Base-by-base conservation (phyloP, 2,329 filamentous ascomycete species). In the Achaetomium macrosporum region DNA sequence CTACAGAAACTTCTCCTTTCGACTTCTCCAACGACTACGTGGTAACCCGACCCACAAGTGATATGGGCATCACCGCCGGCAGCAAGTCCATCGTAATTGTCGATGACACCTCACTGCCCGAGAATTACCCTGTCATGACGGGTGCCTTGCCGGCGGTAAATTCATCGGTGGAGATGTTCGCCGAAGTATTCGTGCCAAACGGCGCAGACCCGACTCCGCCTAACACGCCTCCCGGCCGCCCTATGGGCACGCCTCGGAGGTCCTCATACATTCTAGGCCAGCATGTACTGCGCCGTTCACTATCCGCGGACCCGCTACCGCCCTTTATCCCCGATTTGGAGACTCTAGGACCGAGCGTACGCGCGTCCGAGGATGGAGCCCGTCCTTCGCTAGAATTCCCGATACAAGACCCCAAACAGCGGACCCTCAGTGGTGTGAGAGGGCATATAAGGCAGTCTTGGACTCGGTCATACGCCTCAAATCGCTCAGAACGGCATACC, bases 11-110 rank as follows among this genome's bases (percentile, higher is more conserved):
- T 16, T 40, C 50, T n/a, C 65, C 68, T 6, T 67, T 73, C n/a
- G 68, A 71, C n/a, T 63, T 66, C 19, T 61, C 69, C 12, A 36
- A 43, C 5, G 59, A 62, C 5, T 64, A 64, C 7, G 56, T 65
- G 6, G 59, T 69, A 9, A 69, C 54, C 54, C 69, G 77, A 42
- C 76, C 77, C 1, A 61, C 66, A 12, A 82, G 78, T 57, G 78
- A 82, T 55, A 73, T 74, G 60, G 79, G 69, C 6, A 80, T 92
- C 42, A 93, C 90, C 0, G 76, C 77, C 11, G 88, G 89, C n/a
- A 95, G 89, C 73, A 86, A 65, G 64, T 95, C 90, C 0, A 95
- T 96, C 59, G 78, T 96, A 51, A 95, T 96, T 63, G 83, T 95
- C 35, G 88, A 95, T 54, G 82, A 82, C 31, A 85, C 84, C 1